A percentile compares a stretch with the other conserved stretches of the same genome.
These are phyloP conservation scores for Myriosclerotinia scirpicola DNA, from an alignment of 2,329 filamentous ascomycete species.

Conservation along the genomic window DNA sequence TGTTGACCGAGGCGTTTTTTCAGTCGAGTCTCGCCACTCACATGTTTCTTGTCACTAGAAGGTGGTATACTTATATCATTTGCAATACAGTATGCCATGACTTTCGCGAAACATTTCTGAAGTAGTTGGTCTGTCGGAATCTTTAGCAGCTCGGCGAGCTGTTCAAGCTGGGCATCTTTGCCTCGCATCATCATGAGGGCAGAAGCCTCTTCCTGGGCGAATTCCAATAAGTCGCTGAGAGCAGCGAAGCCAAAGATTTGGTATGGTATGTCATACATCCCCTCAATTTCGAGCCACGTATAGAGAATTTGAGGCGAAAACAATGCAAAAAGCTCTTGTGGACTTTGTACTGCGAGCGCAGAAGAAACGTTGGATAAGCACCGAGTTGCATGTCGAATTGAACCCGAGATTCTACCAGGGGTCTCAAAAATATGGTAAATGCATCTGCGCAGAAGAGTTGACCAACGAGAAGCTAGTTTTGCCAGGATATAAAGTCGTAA, in stretches of 20 bases:
- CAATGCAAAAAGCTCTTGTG: slow-evolving; percentile 72
- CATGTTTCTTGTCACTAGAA: slow-evolving; percentile 42
- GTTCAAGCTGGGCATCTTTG: slow-evolving; percentile 61
- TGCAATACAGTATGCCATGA: slow-evolving; percentile 80
- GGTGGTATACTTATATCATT: slow-evolving; percentile 62
- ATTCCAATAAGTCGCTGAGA: slow-evolving; percentile 66
- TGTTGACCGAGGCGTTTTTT: slow-evolving; percentile 69
- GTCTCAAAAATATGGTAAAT: slow-evolving; percentile 95
- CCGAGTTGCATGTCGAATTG: slow-evolving; percentile 67
- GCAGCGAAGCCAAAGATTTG: slow-evolving; percentile 77
- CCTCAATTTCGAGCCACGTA: slow-evolving; percentile 76
- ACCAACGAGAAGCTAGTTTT: slow-evolving; percentile 77
- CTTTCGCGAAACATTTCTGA: slow-evolving; percentile 69
- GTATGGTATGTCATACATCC: slow-evolving; percentile 73
- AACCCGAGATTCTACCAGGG: slow-evolving; percentile 67
- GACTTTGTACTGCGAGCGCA: slow-evolving; percentile 62
- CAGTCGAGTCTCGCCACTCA: slow-evolving; percentile 64
- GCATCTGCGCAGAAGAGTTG: slow-evolving; percentile 79
- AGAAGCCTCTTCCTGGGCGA: slow-evolving; percentile 74
- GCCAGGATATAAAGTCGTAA: slow-evolving; percentile 76
- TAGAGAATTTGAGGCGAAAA: slow-evolving; percentile 89
- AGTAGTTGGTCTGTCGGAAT: slow-evolving; percentile 59
- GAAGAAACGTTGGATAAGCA: slow-evolving; percentile 68
- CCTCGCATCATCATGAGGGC: slow-evolving; percentile 82
- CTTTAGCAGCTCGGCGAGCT: slow-evolving; percentile 59